phyloP scores from a whole-genome alignment of 2,329 filamentous ascomycete species.

The Stylonectria norvegica region DNA sequence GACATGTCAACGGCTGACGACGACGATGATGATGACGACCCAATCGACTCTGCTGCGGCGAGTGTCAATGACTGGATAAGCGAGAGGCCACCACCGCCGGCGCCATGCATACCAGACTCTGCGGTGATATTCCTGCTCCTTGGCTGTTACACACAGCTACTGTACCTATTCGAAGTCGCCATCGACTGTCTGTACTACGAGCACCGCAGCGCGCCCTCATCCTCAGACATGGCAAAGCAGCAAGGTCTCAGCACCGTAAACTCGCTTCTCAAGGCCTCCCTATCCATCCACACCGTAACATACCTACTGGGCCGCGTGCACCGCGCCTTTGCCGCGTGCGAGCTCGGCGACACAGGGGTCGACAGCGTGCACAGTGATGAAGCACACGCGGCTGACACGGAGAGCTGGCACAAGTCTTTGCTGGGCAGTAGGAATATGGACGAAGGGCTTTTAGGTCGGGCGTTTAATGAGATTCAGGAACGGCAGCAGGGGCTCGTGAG shows the following conservation, averaged over 20 bases:
- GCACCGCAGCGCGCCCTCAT: constrained; percentile 2
- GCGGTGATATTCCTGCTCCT: constrained; percentile 10
- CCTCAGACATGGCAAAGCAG: background rate
- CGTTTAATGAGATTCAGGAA: constrained; percentile 11
- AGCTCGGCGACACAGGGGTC: background rate
- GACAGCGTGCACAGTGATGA: constrained; percentile 1
- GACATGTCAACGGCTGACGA: too few species aligned
- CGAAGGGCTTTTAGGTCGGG: constrained; percentile 10
- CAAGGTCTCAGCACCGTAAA: constrained; percentile 2
- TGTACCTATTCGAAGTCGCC: constrained; percentile 10
- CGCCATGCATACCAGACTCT: constrained; percentile 9
- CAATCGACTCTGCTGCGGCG: background rate
- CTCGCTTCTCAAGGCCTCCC: constrained; percentile 9
- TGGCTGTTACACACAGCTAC: constrained; percentile 11
- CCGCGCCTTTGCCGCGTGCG: constrained; percentile 2
- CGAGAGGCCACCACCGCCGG: background rate
- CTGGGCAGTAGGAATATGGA: constrained; percentile 5
- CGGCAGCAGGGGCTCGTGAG: constrained; percentile 9
- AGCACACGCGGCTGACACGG: background rate
- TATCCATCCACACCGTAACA: constrained; percentile 11
- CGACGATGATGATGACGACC: constrained; percentile 3
- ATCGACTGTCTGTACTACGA: constrained; percentile 9
- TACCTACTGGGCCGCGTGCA: constrained; percentile 11
- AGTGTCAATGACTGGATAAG: constrained; percentile 3
- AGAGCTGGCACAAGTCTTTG: constrained; percentile 9